Base-by-base conservation (phyloP, 257 asterid genomes). In the Primulina eburnea region DNA sequence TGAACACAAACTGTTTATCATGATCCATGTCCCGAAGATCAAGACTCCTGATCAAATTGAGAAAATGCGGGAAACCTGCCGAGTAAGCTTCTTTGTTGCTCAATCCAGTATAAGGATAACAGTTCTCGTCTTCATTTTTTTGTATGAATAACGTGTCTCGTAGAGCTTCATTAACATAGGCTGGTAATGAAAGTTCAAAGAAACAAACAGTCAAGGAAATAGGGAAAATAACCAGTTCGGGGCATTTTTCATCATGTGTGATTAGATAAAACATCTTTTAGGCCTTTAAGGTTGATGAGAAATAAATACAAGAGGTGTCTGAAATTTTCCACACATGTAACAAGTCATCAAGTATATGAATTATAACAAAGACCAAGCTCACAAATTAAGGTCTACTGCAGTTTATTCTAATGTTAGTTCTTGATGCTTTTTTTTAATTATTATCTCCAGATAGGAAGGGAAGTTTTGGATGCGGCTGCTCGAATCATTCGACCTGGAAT, bases 381-480 rank as follows among this genome's bases (percentile, higher is more conserved):
- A 50, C 47, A 33, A 30, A 55, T 72, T 28, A 34, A 3, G 20
- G 37, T 18, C 35, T 40, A 30, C 33, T 20, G 30, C 34, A 50
- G 67, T 60, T 71, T 10, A 60, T 47, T 71, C 60, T 64, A 21
- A 32, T n/a, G 33, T 43, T 66, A 32, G 29, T 71, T 69, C 67
- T 72, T 67, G 60, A 43, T 9, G 21, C 20, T 26, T 53, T 40
- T 17, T 35, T 18, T 35, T 30, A 59, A 20, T 33, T 59, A 12
- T 24, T 38, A 32, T 14, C 35, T 81, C 68, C 93, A 94, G 99
- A 88, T 94, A 62, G 92, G 81, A 69, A 89, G 99, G 79, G 97
- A 94, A 79, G 97, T 91, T 78, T 70, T 94, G 80, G 99, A 94
- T 81, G 95, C 97, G 61, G 99, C 99, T 75, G 99, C 97, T 77